Base-by-base conservation (phyloP, 1,284 basidiomycete genomes). In the Irpex sp. region DNA sequence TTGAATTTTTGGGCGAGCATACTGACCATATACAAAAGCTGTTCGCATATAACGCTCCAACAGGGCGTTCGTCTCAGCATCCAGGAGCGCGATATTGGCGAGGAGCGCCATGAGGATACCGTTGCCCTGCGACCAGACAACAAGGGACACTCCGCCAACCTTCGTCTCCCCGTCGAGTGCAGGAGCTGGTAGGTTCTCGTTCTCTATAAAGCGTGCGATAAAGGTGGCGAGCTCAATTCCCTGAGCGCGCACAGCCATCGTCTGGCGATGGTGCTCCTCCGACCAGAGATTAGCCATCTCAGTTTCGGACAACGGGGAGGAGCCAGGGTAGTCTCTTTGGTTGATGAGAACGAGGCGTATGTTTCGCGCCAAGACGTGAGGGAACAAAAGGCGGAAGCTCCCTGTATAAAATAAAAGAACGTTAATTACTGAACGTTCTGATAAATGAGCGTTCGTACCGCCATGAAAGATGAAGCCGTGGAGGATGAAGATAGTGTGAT, bases 401-500 rank as follows among this genome's bases (percentile, higher is more conserved):
- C 36, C 51, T 57, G 58, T n/a, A n/a, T 54, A 11, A 58, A 7
- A 15, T 31, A 36, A 5, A 51, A 11, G 39, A 33, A 46, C 3
- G 5, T n/a, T 66, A 88, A 83, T 59, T 94, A 94, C 56, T 6
- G 46, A 21, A 36, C 31, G 39, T 46, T 46, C n/a, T 46, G 39
- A n/a, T 13, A 46, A 11, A 46, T 11, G 39, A 46, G 39, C 13
- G 39, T 46, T 33, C 57, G 9, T 26, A 62, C 61, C 61, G 21
- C 57, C 50, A 33, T 62, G 61, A 37, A 62, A 62, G 8, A 62
- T 35, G 8, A 62, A 31, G 3, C 61, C 61, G 21, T 62, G 61
- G n/a, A 56, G 7, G 9, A 62, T 7, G 7, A 62, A 17, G 1
- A 62, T 58, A 13, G 61, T 62, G 7, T 35, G 50, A 39, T 62